Conservation (phyloP, 495 filamentous ascomycete genomes). For the Aspergillus mulundensis region DNA sequence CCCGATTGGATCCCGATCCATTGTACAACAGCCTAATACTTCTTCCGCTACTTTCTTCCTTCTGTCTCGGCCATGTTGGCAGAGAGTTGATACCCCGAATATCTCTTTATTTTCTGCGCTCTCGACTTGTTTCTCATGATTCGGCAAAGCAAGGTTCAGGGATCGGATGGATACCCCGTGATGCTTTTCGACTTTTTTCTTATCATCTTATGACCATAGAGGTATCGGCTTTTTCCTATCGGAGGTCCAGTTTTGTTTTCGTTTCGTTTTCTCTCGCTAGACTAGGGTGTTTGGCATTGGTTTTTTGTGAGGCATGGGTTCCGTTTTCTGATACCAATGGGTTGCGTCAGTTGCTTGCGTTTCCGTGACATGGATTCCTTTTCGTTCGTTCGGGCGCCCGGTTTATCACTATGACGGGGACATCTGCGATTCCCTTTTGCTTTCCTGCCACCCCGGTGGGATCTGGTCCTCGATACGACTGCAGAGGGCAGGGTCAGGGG, state of each 20-base stretch:
- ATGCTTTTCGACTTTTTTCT: conserved; percentile 23
- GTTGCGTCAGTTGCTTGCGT: conserved; percentile 25
- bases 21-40: conserved; percentile 43
- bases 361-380: conserved; percentile 13
- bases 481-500: background rate
- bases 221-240: conserved; percentile 41
- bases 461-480: conserved; percentile 1
- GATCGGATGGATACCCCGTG: conserved; percentile 22
- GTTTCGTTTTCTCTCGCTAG: conserved; percentile 39
- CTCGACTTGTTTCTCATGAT: conserved; percentile 22
- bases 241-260: conserved; percentile 18
- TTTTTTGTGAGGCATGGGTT: conserved; percentile 32
- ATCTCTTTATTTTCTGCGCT: conserved; percentile 5
- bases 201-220: conserved; percentile 42
- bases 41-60: conserved; percentile 21
- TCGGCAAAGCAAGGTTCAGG: conserved; percentile 26
- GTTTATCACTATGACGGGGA: conserved; percentile 18
- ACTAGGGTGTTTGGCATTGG: conserved; percentile 35
- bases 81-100: conserved; percentile 33
- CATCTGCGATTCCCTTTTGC: conserved; percentile 16
- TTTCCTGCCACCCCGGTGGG: background rate
- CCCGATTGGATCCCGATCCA: conserved; percentile 19
- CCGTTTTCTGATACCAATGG: conserved; percentile 27
- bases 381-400: conserved; percentile 8
- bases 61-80: conserved; percentile 21